These are phyloP conservation scores for Cinnamomum chago DNA, from an alignment of 164 flowering plant species.

Conservation along the genomic window DNA sequence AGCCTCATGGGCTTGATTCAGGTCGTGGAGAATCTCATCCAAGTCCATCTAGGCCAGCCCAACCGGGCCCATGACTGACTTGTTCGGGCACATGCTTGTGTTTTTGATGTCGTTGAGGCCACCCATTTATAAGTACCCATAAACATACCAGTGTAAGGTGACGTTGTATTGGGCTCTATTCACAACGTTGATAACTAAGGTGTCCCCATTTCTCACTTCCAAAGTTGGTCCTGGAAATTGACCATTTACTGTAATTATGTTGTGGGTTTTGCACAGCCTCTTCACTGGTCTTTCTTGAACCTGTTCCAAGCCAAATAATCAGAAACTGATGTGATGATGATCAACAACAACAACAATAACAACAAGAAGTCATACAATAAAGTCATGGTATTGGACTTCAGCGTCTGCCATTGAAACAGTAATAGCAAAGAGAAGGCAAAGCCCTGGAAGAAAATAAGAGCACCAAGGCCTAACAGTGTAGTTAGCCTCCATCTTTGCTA, in stretches of 20 bases:
- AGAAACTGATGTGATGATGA: neutral
- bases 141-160: conserved; percentile 81
- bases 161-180: conserved; percentile 71
- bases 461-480: conserved; percentile 10
- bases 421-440: conserved; percentile 13
- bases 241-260: conserved; percentile 77
- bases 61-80: neutral
- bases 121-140: neutral
- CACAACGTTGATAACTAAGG: conserved; percentile 55
- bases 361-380: conserved; percentile 35
- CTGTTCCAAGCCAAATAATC: conserved; percentile 24
- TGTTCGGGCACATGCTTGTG: neutral
- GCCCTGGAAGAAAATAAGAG: conserved; percentile 10
- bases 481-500: conserved; percentile 6
- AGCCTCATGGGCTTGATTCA: neutral
- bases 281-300: conserved; percentile 82
- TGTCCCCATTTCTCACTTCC: conserved; percentile 79
- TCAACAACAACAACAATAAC: neutral
- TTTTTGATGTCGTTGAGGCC: neutral
- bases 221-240: conserved; percentile 82
- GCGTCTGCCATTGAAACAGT: conserved; percentile 10
- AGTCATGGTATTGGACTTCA: conserved; percentile 52
- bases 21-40: neutral
- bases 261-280: conserved; percentile 94
- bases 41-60: neutral